Percentiles rank a stretch among this genome's conserved stretches.
Evolutionary conservation across 306 rosid species (phyloP).

Genomic region (Lathyrus oleraceus): DNA sequence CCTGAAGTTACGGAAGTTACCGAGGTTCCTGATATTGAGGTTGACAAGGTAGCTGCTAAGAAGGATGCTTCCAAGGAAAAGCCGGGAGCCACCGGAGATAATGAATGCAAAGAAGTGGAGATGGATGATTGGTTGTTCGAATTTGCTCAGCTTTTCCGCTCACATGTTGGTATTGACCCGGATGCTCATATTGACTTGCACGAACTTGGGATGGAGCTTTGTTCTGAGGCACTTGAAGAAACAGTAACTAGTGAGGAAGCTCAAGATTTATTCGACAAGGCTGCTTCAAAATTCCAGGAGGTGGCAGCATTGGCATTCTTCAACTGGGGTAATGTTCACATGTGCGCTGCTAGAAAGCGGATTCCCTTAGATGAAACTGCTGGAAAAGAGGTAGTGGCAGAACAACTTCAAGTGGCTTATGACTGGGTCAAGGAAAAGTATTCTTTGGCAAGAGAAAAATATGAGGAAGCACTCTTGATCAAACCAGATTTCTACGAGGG

Average conservation of each 20-base stretch:
- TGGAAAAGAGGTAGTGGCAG: constrained; percentile 68
- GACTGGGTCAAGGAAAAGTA: constrained; percentile 97
- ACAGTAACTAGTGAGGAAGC: constrained; percentile 95
- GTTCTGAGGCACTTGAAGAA: constrained; percentile 99
- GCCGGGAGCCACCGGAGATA: constrained; percentile 54
- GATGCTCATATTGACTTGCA: constrained; percentile 95
- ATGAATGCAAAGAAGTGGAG: constrained; percentile 87
- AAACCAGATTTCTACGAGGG: constrained; percentile 97
- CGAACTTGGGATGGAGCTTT: constrained; percentile 97
- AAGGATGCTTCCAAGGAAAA: constrained; percentile 72
- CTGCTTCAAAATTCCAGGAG: constrained; percentile 96
- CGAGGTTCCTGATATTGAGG: constrained; percentile 57
- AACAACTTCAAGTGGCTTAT: constrained; percentile 87
- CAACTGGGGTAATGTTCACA: constrained; percentile 97
- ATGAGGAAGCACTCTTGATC: constrained; percentile 82
- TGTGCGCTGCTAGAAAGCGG: constrained; percentile 96
- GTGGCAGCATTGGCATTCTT: constrained; percentile 95
- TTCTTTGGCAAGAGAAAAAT: constrained; percentile 83
- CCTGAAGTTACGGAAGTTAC: constrained; percentile 53
- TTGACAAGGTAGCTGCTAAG: constrained; percentile 42
- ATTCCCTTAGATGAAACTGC: constrained; percentile 89
- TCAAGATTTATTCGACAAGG: constrained; percentile 86
- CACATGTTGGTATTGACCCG: constrained; percentile 94
- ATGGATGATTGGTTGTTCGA: constrained; percentile 99
- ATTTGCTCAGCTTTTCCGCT: constrained; percentile 94